These are phyloP conservation scores for Tylopilus cervinicoccineus DNA, from an alignment of 768 basidiomycete genomes.

Conservation along the genomic window DNA sequence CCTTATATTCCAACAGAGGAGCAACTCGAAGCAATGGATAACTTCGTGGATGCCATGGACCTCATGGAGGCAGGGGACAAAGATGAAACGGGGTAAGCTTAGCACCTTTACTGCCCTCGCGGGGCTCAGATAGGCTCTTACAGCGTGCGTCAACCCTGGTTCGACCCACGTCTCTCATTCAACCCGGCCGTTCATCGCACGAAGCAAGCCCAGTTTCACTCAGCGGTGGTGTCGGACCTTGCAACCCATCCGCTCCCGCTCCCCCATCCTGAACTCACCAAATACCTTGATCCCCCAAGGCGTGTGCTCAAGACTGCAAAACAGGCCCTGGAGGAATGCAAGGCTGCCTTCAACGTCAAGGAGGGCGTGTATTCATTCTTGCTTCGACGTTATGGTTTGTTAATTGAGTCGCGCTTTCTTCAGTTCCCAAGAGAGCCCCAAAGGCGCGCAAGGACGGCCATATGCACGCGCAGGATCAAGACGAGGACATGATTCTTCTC, in stretches of 20 bases:
- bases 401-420: background rate
- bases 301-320: constrained; percentile 59
- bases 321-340: constrained; percentile 56
- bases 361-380: constrained; percentile 46
- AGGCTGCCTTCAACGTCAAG: constrained; percentile 69
- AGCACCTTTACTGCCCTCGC: background rate
- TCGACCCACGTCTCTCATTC: constrained; percentile 68
- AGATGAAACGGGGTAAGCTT: constrained; percentile 66
- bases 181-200: constrained; percentile 89
- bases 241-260: constrained; percentile 71
- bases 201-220: constrained; percentile 92
- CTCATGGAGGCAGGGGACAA: constrained; percentile 72
- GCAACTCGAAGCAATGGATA: constrained; percentile 79
- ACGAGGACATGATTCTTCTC: constrained; percentile 56
- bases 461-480: constrained; percentile 56
- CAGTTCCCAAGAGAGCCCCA: constrained; percentile 63
- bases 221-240: constrained; percentile 75
- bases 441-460: constrained; percentile 61
- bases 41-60: constrained; percentile 87
- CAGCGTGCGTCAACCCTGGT: constrained; percentile 71
- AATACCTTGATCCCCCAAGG: constrained; percentile 79
- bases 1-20: constrained; percentile 77
- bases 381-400: background rate
- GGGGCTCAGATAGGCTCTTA: constrained; percentile 1
- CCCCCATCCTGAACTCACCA: constrained; percentile 79